Evolutionary conservation across 352 stramenopile genomes (phyloP).

Genomic region (Pythium folliculosum): DNA sequence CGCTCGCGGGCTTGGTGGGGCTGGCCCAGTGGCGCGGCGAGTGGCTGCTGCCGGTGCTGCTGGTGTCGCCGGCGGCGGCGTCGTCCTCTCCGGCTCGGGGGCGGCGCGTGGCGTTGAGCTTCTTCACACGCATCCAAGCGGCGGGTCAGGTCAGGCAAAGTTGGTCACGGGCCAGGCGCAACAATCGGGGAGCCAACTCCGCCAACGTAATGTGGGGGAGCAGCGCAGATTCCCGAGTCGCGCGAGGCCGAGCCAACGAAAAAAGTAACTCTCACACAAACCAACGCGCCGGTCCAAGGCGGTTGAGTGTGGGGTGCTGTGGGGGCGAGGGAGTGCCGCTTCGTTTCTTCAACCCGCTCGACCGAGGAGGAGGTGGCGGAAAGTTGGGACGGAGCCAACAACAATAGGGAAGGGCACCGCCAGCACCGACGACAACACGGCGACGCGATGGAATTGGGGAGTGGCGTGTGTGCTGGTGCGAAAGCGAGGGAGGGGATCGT

Average conservation of each 20-base stretch:
- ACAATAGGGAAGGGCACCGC: background rate
- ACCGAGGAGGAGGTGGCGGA: no score
- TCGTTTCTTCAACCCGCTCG: background rate
- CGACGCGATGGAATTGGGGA: constrained; percentile 1
- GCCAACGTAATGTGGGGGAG: background rate
- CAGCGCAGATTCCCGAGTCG: background rate
- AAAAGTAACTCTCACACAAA: background rate
- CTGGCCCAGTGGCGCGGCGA: constrained; percentile 22
- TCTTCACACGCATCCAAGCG: constrained; percentile 75
- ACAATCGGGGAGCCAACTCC: background rate
- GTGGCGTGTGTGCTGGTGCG: constrained; percentile 2
- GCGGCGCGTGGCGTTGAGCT: constrained; percentile 63
- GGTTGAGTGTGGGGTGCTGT: no score
- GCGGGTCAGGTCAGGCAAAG: background rate
- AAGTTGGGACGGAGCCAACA: background rate
- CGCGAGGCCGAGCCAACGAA: background rate
- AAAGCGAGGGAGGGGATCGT: background rate
- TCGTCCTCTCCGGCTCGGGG: constrained; percentile 70
- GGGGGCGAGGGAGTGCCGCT: background rate
- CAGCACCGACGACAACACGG: background rate
- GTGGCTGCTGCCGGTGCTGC: constrained; percentile 9
- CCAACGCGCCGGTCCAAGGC: no score
- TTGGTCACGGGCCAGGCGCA: background rate
- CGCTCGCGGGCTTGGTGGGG: constrained; percentile 12
- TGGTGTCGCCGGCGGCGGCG: constrained; percentile 21